Conservation (phyloP, 495 filamentous ascomycete genomes). For the Rhizodiscina lignyota region DNA sequence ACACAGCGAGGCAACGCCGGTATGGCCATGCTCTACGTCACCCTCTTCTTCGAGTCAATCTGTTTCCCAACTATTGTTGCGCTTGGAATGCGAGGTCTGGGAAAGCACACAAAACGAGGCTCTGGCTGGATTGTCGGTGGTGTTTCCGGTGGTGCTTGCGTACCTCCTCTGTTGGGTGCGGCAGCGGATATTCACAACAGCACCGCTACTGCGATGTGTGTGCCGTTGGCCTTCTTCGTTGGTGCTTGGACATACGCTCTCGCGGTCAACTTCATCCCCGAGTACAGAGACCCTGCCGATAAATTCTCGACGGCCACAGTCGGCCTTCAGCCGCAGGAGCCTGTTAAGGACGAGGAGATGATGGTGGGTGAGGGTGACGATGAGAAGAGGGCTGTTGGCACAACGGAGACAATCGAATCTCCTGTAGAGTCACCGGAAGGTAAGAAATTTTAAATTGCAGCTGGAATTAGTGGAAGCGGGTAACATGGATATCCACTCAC, state of each 20-base stretch:
- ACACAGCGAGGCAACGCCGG: constrained; percentile 26
- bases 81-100: constrained; percentile 50
- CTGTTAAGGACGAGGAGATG: constrained; percentile 16
- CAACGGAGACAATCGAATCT: no score
- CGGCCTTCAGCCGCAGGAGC: constrained; percentile 26
- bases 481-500: no score
- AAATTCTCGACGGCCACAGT: constrained; percentile 36
- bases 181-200: constrained; percentile 35
- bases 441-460: no score
- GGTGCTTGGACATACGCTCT: constrained; percentile 41
- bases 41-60: constrained; percentile 53
- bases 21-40: constrained; percentile 40
- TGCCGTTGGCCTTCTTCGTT: constrained; percentile 28
- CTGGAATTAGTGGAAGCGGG: no score
- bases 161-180: constrained; percentile 47
- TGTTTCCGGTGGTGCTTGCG: constrained; percentile 45
- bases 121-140: constrained; percentile 47
- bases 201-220: constrained; percentile 25
- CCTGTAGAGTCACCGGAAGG: no score
- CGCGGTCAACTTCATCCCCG: constrained; percentile 45
- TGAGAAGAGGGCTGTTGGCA: no score
- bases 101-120: constrained; percentile 54
- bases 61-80: constrained; percentile 59
- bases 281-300: constrained; percentile 42
- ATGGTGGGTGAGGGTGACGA: no score